Base-by-base conservation (phyloP, 352 stramenopile species). In the Phytopythium boreale region DNA sequence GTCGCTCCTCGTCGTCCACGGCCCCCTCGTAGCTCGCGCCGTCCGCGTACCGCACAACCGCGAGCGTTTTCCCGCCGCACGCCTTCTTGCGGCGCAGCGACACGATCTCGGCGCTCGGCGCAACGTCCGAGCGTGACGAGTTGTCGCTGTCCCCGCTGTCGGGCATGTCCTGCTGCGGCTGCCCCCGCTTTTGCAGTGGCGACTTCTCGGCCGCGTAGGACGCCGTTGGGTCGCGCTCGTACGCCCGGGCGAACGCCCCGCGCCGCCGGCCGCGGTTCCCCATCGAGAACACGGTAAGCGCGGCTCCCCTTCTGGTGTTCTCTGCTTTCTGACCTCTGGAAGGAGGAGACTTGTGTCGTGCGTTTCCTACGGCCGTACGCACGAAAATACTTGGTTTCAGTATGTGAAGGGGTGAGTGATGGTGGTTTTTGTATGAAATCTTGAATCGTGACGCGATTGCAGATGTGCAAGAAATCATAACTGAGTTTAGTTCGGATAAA, bases 11-110 rank as follows among this genome's bases (percentile, higher is more conserved):
- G 1, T 84, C 69, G 27, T 86, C 73, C 20, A 77, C 66, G 17
- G 80, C 65, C 15, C 82, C 86, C 70, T 89, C 73, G 62, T 93
- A 95, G 27, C 73, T 76, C 59, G 80, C 85, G 11, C 82, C 79
- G 53, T 93, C 82, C 20, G 72, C 71, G 66, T 95, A 95, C n/a
- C 61, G 65, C 37, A 84, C 66, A n/a, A 84, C 53, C 4, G 65
- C 69, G 20, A 78, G 29, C 50, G 69, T 65, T 26, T 55, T 52
- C 3, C 65, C 74, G 51, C 66, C 68, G 53, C 73, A 72, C n/a
- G 69, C 52, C 50, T 82, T 87, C 65, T 84, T 87, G 39, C 59
- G 72, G 36, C 71, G 74, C 27, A 89, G 67, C 37, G 79, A 83
- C 20, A 82, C 69, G 59, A 92, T 86, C 58, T 79, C 74, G 24